These are phyloP conservation scores for Galeopsis tetrahit DNA, from an alignment of 257 asterid species.

Conservation along the genomic window DNA sequence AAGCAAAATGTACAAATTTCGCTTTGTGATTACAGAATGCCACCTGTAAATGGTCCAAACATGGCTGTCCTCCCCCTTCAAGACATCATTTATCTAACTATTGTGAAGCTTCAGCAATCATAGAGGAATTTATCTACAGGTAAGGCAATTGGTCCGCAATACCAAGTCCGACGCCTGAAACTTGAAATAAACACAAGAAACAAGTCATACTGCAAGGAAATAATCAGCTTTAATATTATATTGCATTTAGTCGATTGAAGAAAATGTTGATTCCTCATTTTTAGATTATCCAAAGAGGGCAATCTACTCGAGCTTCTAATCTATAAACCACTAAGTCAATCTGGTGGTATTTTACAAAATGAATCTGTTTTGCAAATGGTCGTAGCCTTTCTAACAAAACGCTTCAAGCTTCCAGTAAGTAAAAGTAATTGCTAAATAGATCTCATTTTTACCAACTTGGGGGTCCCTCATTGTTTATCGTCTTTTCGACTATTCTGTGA, in stretches of 20 bases:
- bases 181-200: constrained; percentile 11
- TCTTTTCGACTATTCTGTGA: constrained; percentile 31
- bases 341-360: constrained; percentile 11
- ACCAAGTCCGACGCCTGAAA: not conserved
- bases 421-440: not conserved
- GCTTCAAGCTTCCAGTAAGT: constrained; percentile 23
- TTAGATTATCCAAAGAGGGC: not conserved
- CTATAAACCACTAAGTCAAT: constrained; percentile 10
- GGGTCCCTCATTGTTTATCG: constrained; percentile 29
- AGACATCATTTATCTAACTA: constrained; percentile 14
- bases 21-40: not conserved
- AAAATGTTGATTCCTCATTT: constrained; percentile 11
- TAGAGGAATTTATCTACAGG: not conserved
- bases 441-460: constrained; percentile 29
- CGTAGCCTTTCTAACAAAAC: constrained; percentile 8
- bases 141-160: not conserved
- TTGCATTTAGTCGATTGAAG: constrained; percentile 3
- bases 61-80: constrained; percentile 12
- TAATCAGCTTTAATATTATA: constrained; percentile 12
- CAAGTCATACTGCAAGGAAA: not conserved
- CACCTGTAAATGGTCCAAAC: not conserved
- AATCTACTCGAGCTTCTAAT: constrained; percentile 23
- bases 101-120: constrained; percentile 17
- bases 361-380: constrained; percentile 13
- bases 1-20: not conserved